Evolutionary conservation across 164 flowering plant species (phyloP).

Genomic region (Amborella trichopoda): DNA sequence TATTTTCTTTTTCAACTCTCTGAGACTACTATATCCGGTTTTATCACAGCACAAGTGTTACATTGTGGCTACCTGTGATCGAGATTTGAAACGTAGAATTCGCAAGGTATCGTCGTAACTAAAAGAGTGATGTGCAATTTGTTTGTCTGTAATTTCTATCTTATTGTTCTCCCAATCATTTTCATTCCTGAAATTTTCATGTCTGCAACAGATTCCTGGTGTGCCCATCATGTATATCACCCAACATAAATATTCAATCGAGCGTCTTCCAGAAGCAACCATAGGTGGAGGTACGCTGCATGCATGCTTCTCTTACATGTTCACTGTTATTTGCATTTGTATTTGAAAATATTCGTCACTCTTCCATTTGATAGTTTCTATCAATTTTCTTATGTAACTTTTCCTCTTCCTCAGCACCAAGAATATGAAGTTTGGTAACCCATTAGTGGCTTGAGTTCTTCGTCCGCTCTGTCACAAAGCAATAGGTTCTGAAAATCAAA

Average conservation of each 20-base stretch:
- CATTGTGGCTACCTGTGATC: constrained; percentile 94
- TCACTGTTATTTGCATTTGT: too few relatives aligned
- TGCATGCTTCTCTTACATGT: background rate
- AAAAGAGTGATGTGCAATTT: too few relatives aligned
- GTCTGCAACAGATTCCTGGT: constrained; percentile 86
- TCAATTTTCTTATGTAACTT: background rate
- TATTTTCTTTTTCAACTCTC: too few relatives aligned
- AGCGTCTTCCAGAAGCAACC: constrained; percentile 95
- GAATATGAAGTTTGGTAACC: background rate
- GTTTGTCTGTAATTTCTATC: too few relatives aligned
- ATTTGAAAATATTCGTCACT: too few relatives aligned
- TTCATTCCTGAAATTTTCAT: too few relatives aligned
- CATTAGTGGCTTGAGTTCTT: background rate
- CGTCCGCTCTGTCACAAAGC: too few relatives aligned
- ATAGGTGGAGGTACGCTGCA: constrained; percentile 77
- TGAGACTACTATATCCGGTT: too few relatives aligned
- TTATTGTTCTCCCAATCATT: too few relatives aligned
- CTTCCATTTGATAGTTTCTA: background rate
- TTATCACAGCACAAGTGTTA: constrained; percentile 79
- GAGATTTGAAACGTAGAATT: constrained; percentile 92
- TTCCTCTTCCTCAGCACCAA: background rate
- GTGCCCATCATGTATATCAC: constrained; percentile 98
- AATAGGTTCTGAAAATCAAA: too few relatives aligned
- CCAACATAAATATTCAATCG: constrained; percentile 74
- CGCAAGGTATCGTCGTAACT: too few relatives aligned